phyloP scores from a whole-genome alignment of 345 rosid genomes.

The Eucalyptus shirleyi region DNA sequence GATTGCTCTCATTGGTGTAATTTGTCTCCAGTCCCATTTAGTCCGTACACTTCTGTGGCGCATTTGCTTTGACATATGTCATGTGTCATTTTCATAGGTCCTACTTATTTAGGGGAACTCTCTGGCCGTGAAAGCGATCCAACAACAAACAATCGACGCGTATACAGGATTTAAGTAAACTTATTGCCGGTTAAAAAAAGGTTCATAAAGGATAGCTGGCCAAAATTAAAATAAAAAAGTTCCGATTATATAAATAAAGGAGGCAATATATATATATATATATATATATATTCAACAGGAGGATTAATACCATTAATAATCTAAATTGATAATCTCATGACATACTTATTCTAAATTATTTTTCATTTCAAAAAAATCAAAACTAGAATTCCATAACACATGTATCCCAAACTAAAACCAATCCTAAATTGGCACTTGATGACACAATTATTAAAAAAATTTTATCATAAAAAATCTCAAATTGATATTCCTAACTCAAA shows the following conservation, averaged over 20 bases:
- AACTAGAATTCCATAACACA: not conserved
- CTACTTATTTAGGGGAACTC: not conserved
- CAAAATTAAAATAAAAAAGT: not conserved
- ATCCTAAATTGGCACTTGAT: not conserved
- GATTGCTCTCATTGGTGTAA: not conserved
- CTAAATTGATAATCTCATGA: not conserved
- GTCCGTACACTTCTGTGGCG: not conserved
- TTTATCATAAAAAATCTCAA: not conserved
- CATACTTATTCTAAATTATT: not conserved
- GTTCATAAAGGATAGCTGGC: not conserved
- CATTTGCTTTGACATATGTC: not conserved
- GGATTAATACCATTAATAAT: not conserved
- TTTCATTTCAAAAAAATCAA: not conserved
- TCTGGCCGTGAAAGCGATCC: not conserved
- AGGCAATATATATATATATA: not conserved
- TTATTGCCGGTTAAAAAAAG: not conserved
- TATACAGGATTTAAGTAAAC: not conserved
- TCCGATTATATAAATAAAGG: not conserved
- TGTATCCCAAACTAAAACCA: not conserved
- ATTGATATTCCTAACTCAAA: not conserved
- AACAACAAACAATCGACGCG: not conserved
- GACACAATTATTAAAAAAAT: not conserved
- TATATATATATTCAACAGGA: not conserved
- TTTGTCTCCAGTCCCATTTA: not conserved
- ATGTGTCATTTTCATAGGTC: not conserved